A percentile compares a stretch with the other conserved stretches of the same genome.
Conservation (phyloP, 1,284 basidiomycete species). For the Fistulinella cinereoalba region DNA sequence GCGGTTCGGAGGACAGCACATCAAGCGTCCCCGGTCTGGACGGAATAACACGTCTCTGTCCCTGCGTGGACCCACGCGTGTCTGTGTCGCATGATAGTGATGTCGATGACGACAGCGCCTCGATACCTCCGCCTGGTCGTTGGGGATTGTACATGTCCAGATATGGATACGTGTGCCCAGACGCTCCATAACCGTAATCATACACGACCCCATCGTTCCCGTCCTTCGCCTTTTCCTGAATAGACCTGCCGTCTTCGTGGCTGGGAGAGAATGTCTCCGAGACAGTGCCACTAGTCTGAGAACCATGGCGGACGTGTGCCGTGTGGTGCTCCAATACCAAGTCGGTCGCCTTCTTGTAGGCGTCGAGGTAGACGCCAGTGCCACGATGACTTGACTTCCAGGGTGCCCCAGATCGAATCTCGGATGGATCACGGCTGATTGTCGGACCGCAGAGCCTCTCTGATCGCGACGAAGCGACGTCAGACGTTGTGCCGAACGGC, state of each 20-base stretch:
- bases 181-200: conserved; percentile 29
- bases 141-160: conserved; percentile 32
- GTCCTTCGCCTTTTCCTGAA: conserved; percentile 10
- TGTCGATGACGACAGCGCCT: conserved; percentile 4
- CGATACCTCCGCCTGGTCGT: conserved; percentile 1
- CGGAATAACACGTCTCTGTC: conserved; percentile 7
- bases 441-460: conserved; percentile 8
- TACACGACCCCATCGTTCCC: conserved; percentile 12
- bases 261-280: conserved; percentile 5
- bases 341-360: not conserved
- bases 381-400: conserved; percentile 20
- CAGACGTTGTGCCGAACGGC: conserved; percentile 6
- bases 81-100: not conserved
- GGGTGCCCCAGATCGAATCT: conserved; percentile 18
- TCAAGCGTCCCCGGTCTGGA: conserved; percentile 9
- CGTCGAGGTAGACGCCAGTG: conserved; percentile 7
- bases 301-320: conserved; percentile 1
- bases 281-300: conserved; percentile 6
- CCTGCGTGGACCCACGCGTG: conserved; percentile 3
- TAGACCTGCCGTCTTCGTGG: conserved; percentile 14
- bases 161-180: conserved; percentile 29
- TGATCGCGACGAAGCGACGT: conserved; percentile 4
- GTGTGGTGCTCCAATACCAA: conserved; percentile 17
- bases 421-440: conserved; percentile 14
- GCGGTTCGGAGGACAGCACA: conserved; percentile 12